phyloP scores from a whole-genome alignment of 768 basidiomycete species.

The Multifurca ochricompacta region DNA sequence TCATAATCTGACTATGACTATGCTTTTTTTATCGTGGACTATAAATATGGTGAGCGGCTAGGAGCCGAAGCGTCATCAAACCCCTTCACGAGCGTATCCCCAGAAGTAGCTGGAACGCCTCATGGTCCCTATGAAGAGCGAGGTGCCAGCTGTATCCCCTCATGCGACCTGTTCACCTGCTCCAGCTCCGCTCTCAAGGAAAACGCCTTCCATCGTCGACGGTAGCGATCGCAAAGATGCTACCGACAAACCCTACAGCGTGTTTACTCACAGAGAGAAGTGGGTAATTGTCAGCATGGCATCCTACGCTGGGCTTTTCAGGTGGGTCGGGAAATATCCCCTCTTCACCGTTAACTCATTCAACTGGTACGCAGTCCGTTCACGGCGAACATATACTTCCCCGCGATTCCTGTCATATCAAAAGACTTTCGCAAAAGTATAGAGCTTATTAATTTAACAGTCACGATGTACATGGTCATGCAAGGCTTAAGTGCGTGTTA shows the following conservation, averaged over 20 bases:
- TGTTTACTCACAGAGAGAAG: constrained; percentile 51
- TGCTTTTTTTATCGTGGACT: too few relatives aligned
- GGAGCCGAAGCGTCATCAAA: too few relatives aligned
- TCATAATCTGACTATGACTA: too few relatives aligned
- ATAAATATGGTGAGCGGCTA: too few relatives aligned
- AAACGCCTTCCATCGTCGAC: background rate
- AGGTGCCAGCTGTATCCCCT: too few relatives aligned
- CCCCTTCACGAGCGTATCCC: too few relatives aligned
- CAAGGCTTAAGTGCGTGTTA: constrained; percentile 50
- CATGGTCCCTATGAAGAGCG: too few relatives aligned
- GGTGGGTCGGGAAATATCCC: constrained; percentile 30
- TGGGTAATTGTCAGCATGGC: constrained; percentile 59
- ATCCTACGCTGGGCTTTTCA: constrained; percentile 56
- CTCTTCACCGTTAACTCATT: background rate
- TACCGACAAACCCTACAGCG: constrained; percentile 33
- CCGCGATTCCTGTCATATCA: constrained; percentile 65
- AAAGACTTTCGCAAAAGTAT: constrained; percentile 53
- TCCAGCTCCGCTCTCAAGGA: background rate
- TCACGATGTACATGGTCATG: constrained; percentile 68
- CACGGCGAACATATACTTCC: constrained; percentile 72
- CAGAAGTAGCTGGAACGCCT: too few relatives aligned
- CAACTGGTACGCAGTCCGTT: constrained; percentile 42
- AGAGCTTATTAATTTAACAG: constrained; percentile 72
- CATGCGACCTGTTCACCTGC: too few relatives aligned
- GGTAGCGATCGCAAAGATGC: constrained; percentile 18